Conservation (phyloP, 495 filamentous ascomycete species). For the Aspergillus indologenus region DNA sequence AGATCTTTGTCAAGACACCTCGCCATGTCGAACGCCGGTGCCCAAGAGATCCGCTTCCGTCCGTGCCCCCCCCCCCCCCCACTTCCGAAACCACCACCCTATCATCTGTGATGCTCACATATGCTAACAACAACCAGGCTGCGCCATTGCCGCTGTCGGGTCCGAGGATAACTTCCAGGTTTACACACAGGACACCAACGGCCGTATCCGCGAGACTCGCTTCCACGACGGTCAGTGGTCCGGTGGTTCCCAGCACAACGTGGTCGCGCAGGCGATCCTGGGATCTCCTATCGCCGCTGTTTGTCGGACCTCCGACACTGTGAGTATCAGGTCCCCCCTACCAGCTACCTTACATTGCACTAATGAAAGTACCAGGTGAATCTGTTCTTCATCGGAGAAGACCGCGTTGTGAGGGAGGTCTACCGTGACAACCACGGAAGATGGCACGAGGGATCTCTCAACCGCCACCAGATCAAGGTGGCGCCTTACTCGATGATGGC, state of each 20-base stretch:
- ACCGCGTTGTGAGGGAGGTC: background rate
- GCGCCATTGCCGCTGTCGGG: conserved; percentile 5
- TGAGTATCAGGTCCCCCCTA: background rate
- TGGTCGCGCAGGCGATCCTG: background rate
- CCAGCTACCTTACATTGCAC: background rate
- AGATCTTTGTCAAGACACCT: background rate
- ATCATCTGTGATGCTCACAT: no score
- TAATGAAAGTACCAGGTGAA: background rate
- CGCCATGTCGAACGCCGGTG: background rate
- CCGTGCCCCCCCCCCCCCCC: no score
- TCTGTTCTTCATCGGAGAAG: background rate
- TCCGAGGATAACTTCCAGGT: conserved; percentile 1
- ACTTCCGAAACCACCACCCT: no score
- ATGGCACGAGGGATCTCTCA: background rate
- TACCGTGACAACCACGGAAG: background rate
- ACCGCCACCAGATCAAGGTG: background rate
- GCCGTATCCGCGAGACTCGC: conserved; percentile 1
- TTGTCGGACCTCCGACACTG: no score
- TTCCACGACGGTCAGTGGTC: conserved; percentile 5
- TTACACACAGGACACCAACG: conserved; percentile 5
- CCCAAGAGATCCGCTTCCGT: conserved; percentile 3
- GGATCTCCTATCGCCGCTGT: conserved; percentile 5
- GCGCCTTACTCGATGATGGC: conserved; percentile 1
- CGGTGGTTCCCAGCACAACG: background rate
- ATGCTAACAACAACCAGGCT: background rate